A percentile compares a stretch with the other conserved stretches of the same genome.
These are phyloP conservation scores for Biscogniauxia marginata DNA, from an alignment of 2,329 filamentous ascomycete genomes.

Conservation along the genomic window DNA sequence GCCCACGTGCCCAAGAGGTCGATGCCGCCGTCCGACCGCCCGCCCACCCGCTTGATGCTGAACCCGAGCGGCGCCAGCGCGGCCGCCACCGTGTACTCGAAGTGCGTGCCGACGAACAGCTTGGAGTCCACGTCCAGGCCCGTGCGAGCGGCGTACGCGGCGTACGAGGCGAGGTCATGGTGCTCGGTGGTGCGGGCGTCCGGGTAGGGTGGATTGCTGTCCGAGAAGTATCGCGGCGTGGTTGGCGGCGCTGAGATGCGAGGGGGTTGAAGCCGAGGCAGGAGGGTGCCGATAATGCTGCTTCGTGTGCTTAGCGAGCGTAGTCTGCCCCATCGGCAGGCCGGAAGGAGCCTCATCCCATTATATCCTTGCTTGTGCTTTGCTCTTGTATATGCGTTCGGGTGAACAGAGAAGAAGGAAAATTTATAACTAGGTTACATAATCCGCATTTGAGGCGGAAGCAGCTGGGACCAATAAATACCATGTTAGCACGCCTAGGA, in stretches of 20 bases:
- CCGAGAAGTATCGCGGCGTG: constrained; percentile 4
- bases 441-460: too few species aligned
- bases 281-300: too few species aligned
- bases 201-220: constrained; percentile 40
- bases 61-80: constrained; percentile 63
- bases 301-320: background rate
- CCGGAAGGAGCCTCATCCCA: constrained; percentile 13
- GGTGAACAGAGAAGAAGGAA: background rate
- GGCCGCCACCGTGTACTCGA: constrained; percentile 67
- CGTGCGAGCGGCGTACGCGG: constrained; percentile 58
- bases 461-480: too few species aligned
- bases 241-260: background rate
- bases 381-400: too few species aligned
- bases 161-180: constrained; percentile 62
- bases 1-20: constrained; percentile 73
- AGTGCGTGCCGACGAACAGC: constrained; percentile 70
- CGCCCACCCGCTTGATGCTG: constrained; percentile 62
- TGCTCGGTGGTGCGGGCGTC: constrained; percentile 52
- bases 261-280: background rate
- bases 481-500: too few species aligned
- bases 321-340: constrained; percentile 4
- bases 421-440: too few species aligned
- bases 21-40: constrained; percentile 67
- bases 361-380: background rate
- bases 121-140: constrained; percentile 55